Base-by-base conservation (phyloP, 345 rosid species). In the Brassica incana region DNA sequence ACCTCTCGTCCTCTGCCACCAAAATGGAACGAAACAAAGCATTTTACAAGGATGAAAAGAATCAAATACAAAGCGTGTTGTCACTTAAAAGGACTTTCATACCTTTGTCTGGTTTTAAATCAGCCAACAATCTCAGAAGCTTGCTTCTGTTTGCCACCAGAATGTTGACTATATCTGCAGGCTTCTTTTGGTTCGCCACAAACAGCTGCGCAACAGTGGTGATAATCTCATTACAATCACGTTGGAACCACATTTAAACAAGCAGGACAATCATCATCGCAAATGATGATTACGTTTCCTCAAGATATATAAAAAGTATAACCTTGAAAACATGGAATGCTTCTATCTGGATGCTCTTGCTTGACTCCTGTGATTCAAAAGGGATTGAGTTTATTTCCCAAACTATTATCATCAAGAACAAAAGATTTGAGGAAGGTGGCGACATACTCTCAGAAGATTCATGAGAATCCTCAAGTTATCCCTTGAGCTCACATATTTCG, bases 251-350 rank as follows among this genome's bases (percentile, higher is more conserved):
- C 29, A 56, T 30, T 54, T 54, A 40, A 74, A 18, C 35, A 52
- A 54, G 15, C 43, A 62, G 36, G 16, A 69, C 16, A 60, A 8
- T 60, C 12, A 59, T 18, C 56, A 78, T 63, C 29, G 27, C 2
- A 1, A 40, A 18, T 5, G 10, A 67, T 38, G 14, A 7, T 27
- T 38, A 65, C 15, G 69, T 25, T 25, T 62, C 29, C 16, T 48
- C 16, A 61, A 62, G 27, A 29, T 48, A 5, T 50, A 12, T 5
- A 33, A 32, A n/a, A 50, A 48, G 2, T 50, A 4, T 80, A 92
- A 92, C 99, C 99, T 95, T 95, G 82, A 95, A 95, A 73, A 95
- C 98, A 76, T 95, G 99, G 84, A 95, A 95, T 50, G 99, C 99
- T 86, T 95, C 99, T 68, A 87, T 85, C 85, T 96, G 99, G 85